Conservation (phyloP, 1,284 basidiomycete genomes). For the Ceratobasidium sp. region DNA sequence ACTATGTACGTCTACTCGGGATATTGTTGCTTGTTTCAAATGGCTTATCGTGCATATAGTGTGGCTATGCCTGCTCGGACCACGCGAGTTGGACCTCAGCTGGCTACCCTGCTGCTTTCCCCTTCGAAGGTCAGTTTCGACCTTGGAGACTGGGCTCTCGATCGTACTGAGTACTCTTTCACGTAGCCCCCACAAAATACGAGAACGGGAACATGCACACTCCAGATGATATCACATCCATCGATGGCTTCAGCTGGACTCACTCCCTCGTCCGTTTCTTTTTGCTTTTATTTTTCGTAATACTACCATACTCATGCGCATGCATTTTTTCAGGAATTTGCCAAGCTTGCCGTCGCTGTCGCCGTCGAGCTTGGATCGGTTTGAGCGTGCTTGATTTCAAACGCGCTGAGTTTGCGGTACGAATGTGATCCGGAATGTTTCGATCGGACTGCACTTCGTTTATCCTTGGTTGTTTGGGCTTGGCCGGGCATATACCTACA, state of each 20-base stretch:
- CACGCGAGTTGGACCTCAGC: conserved; percentile 61
- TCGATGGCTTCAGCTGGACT: conserved; percentile 64
- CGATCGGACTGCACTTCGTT: too few species aligned
- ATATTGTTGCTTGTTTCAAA: conserved; percentile 5
- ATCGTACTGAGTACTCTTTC: conserved; percentile 49
- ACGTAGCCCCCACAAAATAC: conserved; percentile 50
- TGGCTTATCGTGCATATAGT: conserved; percentile 54
- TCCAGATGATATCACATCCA: conserved; percentile 63
- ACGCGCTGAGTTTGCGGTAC: background rate
- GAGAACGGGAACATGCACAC: conserved; percentile 64
- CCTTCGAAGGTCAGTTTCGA: conserved; percentile 52
- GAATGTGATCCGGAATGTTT: background rate
- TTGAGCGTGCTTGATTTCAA: background rate
- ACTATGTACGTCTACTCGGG: background rate
- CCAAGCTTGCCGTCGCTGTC: conserved; percentile 65
- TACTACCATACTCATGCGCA: background rate
- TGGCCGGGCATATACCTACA: too few species aligned
- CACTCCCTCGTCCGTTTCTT: conserved; percentile 55
- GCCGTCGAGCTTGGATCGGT: conserved; percentile 59
- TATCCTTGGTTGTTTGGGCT: too few species aligned
- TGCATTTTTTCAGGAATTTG: conserved; percentile 58
- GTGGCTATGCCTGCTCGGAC: conserved; percentile 69
- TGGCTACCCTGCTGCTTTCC: conserved; percentile 61
- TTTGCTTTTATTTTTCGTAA: background rate
- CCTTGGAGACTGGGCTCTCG: conserved; percentile 16